Evolutionary conservation across 1,284 basidiomycete genomes (phyloP).

Genomic region (Rhodotorula sp.): DNA sequence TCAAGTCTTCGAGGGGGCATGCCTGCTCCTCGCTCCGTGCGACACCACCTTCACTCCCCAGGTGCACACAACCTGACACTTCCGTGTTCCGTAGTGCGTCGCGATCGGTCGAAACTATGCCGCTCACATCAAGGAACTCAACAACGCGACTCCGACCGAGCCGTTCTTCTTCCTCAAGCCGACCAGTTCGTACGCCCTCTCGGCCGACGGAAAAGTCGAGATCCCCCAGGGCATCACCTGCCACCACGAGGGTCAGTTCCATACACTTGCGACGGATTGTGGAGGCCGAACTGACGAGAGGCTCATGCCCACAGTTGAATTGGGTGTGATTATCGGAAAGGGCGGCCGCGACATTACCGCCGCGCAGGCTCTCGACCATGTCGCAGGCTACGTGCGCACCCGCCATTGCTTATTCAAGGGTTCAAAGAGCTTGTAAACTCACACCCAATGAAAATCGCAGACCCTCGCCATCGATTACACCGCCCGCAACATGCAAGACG

Average conservation of each 20-base stretch:
- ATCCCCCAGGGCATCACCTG: constrained; percentile 78
- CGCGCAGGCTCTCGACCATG: constrained; percentile 67
- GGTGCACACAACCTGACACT: background rate
- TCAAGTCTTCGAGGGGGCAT: background rate
- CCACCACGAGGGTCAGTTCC: constrained; percentile 79
- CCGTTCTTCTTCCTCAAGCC: constrained; percentile 99
- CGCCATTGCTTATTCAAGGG: background rate
- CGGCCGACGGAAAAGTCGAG: constrained; percentile 70
- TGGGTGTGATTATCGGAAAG: constrained; percentile 92
- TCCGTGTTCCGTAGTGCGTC: constrained; percentile 19
- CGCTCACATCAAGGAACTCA: constrained; percentile 41
- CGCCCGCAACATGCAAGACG: constrained; percentile 92
- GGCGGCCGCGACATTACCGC: constrained; percentile 74
- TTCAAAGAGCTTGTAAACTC: background rate
- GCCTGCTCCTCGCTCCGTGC: background rate
- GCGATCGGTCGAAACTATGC: constrained; percentile 40
- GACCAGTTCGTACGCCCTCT: constrained; percentile 79
- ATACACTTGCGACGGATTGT: background rate
- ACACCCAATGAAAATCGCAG: background rate
- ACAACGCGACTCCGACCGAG: constrained; percentile 72
- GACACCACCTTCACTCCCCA: background rate
- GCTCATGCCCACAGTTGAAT: constrained; percentile 67
- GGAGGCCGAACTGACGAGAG: background rate
- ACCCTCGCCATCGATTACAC: constrained; percentile 49
- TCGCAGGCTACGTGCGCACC: constrained; percentile 70